Evolutionary conservation across 768 basidiomycete genomes (phyloP), one percentile per base, ranked within the genome.

Genomic region (Trametes cinnabarina): DNA sequence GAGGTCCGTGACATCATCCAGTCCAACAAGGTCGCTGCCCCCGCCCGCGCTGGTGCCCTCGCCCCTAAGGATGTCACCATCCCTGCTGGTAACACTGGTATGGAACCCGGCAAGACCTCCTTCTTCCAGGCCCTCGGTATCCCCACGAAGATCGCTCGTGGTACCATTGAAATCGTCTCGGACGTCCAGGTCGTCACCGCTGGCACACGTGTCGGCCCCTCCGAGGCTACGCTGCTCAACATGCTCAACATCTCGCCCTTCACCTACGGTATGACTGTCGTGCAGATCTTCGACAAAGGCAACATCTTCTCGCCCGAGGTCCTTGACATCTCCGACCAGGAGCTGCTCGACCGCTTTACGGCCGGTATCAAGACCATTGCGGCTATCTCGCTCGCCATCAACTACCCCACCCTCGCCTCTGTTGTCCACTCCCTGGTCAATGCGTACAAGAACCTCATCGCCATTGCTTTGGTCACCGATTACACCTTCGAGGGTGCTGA

Each of bases 121-220:
- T 99, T 98, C 93, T 99, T 99, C 93, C 97, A 99, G 83, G 97
- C 97, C 57, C 88, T 99, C 71, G 88, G 90, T 80, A 95, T 99
- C 76, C 96, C 97, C 46, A 99, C 97, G 75, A 99, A 99, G 86
- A 98, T 99, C 65, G 95, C 97, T 50, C 90, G 97, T 87, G 97
- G 97, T 82, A 98, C 97, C 54, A 98, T 99, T 68, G 97, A 99
- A 92, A 99, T 98, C 73, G 92, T 97, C 60, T 84, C 87, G 64
- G 95, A 98, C 71, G 88, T 98, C 71, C 88, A 95, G 79, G 95
- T 99, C 80, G 92, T 99, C 70, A 77, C 78, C 44, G 92, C 87
- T 53, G 95, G 95, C 60, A 88, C 85, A 65, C 92, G 93, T 80
- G 97, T 99, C 74, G 97, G 97, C 66, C 71, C 88, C 28, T 99